Base-by-base conservation (phyloP, 371 early-diverging fungal species). In the Circinella minor region DNA sequence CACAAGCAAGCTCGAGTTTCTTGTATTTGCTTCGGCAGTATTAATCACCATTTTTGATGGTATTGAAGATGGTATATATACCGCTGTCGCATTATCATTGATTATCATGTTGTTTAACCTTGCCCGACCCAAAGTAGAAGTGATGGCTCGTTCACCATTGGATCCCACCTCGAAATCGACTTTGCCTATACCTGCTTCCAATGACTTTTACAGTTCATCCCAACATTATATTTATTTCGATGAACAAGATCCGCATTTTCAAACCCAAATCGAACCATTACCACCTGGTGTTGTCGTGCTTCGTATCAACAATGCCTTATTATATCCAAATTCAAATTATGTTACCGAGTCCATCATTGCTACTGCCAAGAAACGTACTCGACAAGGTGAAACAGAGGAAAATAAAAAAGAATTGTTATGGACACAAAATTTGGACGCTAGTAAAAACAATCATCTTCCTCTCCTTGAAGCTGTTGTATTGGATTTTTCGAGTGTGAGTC, bases 401-500 rank as follows among this genome's bases (percentile, higher is more conserved):
- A 65, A 55, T 39, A 65, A 64, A 49, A 55, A 67, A 48, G 65
- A 65, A 20, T 54, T 64, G 27, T 55, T 59, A 20, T 61, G 66
- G 66, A 65, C 48, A 27, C 49, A 71, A 27, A 36, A 38, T 11
- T 6, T n/a, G 1, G 36, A 54, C 37, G 54, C 46, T 20, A 20
- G 9, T 43, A 47, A 63, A 17, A 37, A 38, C 8, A 27, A 55
- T 54, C 54, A 66, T 36, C 67, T 78, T 18, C 91, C 92, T 0
- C 62, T 76, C 10, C 80, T 93, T 15, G 81, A 86, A 18, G 92
- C 94, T 3, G 67, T 95, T 38, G 77, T 95, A 20, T 81, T 95
- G 39, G 94, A 93, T 72, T 88, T 93, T 68, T 75, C 89, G 0
- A 86, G 88, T 1, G 93, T 93, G 37, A 89, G 86, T 55, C 74